Evolutionary conservation across 805 yeast genomes (phyloP).

Genomic region (Maudiozyma barnettii): DNA sequence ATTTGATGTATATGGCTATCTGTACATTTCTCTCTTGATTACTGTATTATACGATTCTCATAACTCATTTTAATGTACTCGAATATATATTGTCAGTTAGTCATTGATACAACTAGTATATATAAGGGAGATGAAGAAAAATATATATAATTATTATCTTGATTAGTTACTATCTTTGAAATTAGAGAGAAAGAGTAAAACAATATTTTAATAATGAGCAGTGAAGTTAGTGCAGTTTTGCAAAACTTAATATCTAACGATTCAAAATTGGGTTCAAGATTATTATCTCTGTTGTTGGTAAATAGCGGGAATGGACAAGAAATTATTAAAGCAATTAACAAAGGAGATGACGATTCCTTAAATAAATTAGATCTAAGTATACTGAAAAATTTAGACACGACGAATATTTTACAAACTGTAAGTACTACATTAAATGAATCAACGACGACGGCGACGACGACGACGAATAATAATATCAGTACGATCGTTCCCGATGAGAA

Average conservation of each 20-base stretch:
- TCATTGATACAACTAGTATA: not conserved
- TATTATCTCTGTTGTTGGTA: slow-evolving; percentile 24
- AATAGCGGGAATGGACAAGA: slow-evolving; percentile 24
- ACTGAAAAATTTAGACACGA: not conserved
- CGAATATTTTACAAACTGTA: not conserved
- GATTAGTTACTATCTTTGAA: no score
- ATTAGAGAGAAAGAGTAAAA: not conserved
- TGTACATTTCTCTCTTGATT: no score
- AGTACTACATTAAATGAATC: not conserved
- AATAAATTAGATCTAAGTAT: not conserved
- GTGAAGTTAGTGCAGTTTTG: slow-evolving; percentile 3
- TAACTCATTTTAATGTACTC: no score
- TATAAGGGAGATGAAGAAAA: no score
- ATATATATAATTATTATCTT: no score
- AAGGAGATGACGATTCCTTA: slow-evolving; percentile 8
- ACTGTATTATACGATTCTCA: no score
- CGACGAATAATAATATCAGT: not conserved
- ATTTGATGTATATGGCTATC: not conserved
- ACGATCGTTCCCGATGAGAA: no score
- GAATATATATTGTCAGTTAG: no score
- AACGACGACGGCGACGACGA: no score
- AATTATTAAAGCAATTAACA: slow-evolving; percentile 22
- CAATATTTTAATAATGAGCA: not conserved
- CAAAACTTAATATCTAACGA: slow-evolving; percentile 20
- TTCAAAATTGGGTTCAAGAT: slow-evolving; percentile 24